Evolutionary conservation across 345 rosid species (phyloP), one percentile per base, ranked within the genome.

Genomic region (Aethionema arabicum): DNA sequence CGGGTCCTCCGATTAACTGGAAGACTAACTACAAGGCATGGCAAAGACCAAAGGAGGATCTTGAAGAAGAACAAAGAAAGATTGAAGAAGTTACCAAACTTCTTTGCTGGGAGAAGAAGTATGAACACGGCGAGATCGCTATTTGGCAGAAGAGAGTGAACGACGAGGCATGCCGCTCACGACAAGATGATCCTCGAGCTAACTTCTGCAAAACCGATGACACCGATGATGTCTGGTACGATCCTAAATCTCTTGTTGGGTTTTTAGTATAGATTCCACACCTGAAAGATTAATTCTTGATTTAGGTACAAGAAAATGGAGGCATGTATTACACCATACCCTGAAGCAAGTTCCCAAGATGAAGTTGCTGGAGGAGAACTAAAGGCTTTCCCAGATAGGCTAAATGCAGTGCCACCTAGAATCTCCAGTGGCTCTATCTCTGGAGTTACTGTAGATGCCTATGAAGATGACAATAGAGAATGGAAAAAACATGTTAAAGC

Each of bases 1-100:
- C 97, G 4, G 99, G 97, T 40, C 99, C 99, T 55, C 99, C 99
- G 41, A 93, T 93, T 75, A 90, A 87, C 71, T 93, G 97, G 97
- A 90, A 77, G 78, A 61, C 16, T 65, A 84, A 84, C 63, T 90
- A 87, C 81, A 84, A 79, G 78, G 73, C 97, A 59, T 93, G 99
- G 99, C 87, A 93, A 72, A 96, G 97, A 50, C 84, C 99, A 48
- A 90, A 75, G 74, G 90, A 85, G 66, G 99, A 93, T 3, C 99
- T 93, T 70, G 70, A 84, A 79, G 82, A 82, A 77, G 97, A 93
- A 50, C 99, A 93, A 46, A 66, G 78, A 77, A 90, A 79, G 71
- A 90, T 93, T 56, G 99, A 87, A 74, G 95, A 86, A 72, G 59
- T 48, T 52, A 97, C 99, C 13, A 83, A 80, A 52, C 93, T 83